Conservation (phyloP, 75 land plant species). For the Isoetes taiwanensis region DNA sequence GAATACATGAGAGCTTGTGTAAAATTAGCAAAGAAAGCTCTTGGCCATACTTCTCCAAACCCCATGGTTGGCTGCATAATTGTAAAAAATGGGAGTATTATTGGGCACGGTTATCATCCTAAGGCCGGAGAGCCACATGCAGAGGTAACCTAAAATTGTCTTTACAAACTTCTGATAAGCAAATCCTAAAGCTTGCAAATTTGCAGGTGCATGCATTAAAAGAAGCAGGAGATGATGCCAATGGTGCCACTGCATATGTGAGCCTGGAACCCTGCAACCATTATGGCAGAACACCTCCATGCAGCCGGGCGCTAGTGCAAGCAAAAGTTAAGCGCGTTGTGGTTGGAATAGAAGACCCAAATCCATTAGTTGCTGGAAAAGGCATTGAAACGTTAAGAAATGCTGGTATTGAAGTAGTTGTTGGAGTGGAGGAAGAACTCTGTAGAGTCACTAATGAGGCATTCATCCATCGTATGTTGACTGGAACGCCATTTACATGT, state of each 20-base stretch:
- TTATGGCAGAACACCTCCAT: conserved; percentile 90
- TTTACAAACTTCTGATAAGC: too few relatives aligned
- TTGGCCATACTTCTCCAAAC: conserved; percentile 82
- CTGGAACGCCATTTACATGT: conserved; percentile 59
- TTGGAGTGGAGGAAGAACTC: conserved; percentile 61
- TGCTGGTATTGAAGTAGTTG: conserved; percentile 74
- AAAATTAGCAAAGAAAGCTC: conserved; percentile 49
- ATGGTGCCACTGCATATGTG: conserved; percentile 86
- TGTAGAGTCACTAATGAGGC: conserved; percentile 59
- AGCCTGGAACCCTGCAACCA: conserved; percentile 96
- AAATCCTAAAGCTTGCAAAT: too few relatives aligned
- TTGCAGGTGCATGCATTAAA: conserved; percentile 79
- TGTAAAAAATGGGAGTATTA: conserved; percentile 67
- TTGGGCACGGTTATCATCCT: conserved; percentile 89
- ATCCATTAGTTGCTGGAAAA: conserved; percentile 75
- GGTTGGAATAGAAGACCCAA: conserved; percentile 89
- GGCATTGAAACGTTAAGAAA: conserved; percentile 56
- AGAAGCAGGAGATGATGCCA: conserved; percentile 71
- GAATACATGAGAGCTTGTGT: conserved; percentile 72
- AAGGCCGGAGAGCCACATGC: conserved; percentile 94
- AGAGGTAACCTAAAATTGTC: too few relatives aligned
- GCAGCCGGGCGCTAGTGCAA: conserved; percentile 65
- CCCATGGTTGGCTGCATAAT: conserved; percentile 95
- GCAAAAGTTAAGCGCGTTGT: conserved; percentile 80
- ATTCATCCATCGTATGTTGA: conserved; percentile 53